A percentile compares a stretch with the other conserved stretches of the same genome.
These are phyloP conservation scores for Psilocybe azurescens DNA, from an alignment of 768 basidiomycete species.

Conservation along the genomic window DNA sequence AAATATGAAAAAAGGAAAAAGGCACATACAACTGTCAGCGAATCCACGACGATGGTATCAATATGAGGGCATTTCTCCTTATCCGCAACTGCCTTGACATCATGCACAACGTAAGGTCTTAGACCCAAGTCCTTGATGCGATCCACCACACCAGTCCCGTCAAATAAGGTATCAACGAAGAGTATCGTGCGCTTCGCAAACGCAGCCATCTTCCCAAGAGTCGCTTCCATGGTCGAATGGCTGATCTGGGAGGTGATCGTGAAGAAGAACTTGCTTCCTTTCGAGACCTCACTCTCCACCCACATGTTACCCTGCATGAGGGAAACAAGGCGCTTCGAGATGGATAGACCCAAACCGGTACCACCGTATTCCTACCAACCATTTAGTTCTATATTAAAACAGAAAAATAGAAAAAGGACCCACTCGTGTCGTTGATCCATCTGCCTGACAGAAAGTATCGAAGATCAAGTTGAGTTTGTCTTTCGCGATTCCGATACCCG, in stretches of 20 bases:
- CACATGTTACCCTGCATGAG: conserved; percentile 99
- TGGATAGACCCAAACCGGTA: conserved; percentile 94
- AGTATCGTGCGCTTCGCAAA: conserved; percentile 90
- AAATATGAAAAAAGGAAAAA: conserved; percentile 10
- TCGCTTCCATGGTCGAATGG: conserved; percentile 73
- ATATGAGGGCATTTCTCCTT: conserved; percentile 86
- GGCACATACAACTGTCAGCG: conserved; percentile 73
- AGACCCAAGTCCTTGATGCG: conserved; percentile 82
- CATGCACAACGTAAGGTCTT: conserved; percentile 74
- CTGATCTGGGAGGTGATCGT: conserved; percentile 89
- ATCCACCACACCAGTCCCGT: conserved; percentile 76
- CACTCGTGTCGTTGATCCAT: conserved; percentile 95
- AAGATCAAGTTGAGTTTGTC: conserved; percentile 98
- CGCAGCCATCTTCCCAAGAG: conserved; percentile 80
- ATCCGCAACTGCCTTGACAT: conserved; percentile 80
- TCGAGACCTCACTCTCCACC: conserved; percentile 94
- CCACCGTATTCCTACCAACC: conserved; percentile 88
- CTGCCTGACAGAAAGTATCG: conserved; percentile 98
- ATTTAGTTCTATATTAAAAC: background rate
- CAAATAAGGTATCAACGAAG: conserved; percentile 86
- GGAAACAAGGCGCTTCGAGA: conserved; percentile 95
- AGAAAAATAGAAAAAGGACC: conserved; percentile 32
- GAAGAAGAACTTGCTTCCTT: conserved; percentile 96
- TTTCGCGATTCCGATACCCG: conserved; percentile 98
- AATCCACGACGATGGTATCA: conserved; percentile 96